Evolutionary conservation across 2,329 filamentous ascomycete species (phyloP).

Genomic region (Cladophialophora carrionii): DNA sequence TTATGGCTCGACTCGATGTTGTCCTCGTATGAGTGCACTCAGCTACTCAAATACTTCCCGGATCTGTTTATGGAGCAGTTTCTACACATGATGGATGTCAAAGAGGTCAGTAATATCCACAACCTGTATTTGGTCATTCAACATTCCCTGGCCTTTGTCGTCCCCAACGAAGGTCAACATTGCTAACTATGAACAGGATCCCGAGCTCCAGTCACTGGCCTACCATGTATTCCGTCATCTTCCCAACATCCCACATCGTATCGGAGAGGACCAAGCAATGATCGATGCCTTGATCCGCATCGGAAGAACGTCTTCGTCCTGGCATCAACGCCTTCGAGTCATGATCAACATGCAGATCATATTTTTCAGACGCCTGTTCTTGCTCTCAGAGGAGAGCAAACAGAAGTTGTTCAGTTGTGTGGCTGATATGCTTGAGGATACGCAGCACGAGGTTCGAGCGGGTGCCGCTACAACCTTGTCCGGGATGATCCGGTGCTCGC

Average conservation of each 20-base stretch:
- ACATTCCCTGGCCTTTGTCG: background rate
- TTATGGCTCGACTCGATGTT: constrained; percentile 92
- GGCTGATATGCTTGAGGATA: constrained; percentile 90
- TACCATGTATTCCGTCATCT: constrained; percentile 97
- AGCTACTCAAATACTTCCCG: constrained; percentile 88
- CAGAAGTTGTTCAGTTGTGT: constrained; percentile 85
- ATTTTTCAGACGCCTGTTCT: constrained; percentile 94
- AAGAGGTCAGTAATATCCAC: constrained; percentile 58
- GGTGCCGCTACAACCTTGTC: constrained; percentile 91
- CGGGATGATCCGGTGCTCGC: constrained; percentile 97
- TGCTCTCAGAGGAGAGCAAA: constrained; percentile 75
- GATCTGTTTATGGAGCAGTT: constrained; percentile 87
- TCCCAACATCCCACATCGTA: constrained; percentile 89
- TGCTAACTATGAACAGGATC: constrained; percentile 57
- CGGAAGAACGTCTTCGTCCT: constrained; percentile 78
- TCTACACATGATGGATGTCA: constrained; percentile 99
- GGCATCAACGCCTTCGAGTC: constrained; percentile 93
- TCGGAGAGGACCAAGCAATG: constrained; percentile 81
- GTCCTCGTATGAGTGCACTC: constrained; percentile 88
- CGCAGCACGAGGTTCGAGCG: constrained; percentile 89
- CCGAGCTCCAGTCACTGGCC: constrained; percentile 87
- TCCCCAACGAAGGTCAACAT: background rate
- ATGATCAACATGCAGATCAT: constrained; percentile 99
- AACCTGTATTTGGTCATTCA: background rate
- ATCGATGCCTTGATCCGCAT: constrained; percentile 85